Conservation (phyloP, 2,329 filamentous ascomycete species). For the Ophiostoma montium region DNA sequence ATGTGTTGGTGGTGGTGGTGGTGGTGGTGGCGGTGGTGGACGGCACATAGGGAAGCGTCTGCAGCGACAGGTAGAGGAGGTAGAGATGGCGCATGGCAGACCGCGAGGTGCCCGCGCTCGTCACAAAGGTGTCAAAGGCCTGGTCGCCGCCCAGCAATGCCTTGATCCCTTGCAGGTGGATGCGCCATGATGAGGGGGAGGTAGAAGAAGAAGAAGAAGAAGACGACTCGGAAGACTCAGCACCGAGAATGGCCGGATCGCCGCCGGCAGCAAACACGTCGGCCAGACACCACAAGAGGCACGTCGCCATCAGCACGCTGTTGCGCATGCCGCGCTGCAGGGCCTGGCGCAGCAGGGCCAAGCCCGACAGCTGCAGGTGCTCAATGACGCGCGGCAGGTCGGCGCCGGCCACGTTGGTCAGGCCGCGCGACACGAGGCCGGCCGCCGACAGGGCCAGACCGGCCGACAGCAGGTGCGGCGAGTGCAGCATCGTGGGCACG, state of each 20-base stretch:
- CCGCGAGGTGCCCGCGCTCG: conserved; percentile 1
- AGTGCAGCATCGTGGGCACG: conserved; percentile 6
- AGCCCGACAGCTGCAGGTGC: conserved; percentile 7
- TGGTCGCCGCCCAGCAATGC: conserved; percentile 7
- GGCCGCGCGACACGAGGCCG: conserved; percentile 6
- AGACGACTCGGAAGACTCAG: neutral
- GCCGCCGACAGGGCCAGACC: conserved; percentile 5
- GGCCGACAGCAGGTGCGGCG: conserved; percentile 8
- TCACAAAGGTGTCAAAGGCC: conserved; percentile 1
- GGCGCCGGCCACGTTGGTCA: conserved; percentile 4
- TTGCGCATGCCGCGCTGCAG: conserved; percentile 1
- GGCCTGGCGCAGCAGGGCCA: conserved; percentile 6
- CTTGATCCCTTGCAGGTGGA: conserved; percentile 9
- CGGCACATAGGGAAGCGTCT: conserved; percentile 4
- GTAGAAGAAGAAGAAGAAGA: neutral
- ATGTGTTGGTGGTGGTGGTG: neutral
- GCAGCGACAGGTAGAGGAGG: conserved; percentile 7
- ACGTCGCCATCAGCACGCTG: conserved; percentile 6
- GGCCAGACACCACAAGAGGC: conserved; percentile 9
- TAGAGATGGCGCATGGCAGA: conserved; percentile 7
- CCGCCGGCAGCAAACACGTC: conserved; percentile 7
- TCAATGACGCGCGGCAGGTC: conserved; percentile 5
- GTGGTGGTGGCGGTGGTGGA: neutral
- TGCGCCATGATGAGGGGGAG: conserved; percentile 5
- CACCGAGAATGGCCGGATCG: neutral